Percentiles rank a stretch among this genome's conserved stretches.
These are phyloP conservation scores for Naematelia aurantialba DNA, from an alignment of 768 basidiomycete species.

Conservation along the genomic window DNA sequence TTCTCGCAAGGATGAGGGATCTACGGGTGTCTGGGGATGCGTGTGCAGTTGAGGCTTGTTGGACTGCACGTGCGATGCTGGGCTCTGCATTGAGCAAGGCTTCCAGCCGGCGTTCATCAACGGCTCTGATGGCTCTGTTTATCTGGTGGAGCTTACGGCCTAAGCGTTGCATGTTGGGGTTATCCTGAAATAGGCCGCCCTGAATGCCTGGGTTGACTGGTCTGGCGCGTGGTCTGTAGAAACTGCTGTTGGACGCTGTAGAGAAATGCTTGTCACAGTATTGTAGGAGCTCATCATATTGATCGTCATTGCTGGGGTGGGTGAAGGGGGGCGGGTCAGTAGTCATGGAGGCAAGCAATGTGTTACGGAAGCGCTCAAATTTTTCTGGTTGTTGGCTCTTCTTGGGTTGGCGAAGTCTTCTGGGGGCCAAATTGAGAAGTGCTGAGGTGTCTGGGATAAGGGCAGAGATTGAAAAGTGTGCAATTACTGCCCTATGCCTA, in stretches of 20 bases:
- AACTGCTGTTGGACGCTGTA: neutral
- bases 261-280: neutral
- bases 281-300: neutral
- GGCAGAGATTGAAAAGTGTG: neutral
- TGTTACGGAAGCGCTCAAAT: neutral
- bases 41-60: neutral
- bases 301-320: neutral
- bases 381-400: too few species aligned
- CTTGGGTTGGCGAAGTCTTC: neutral
- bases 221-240: neutral
- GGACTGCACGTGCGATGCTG: neutral
- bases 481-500: constrained; percentile 11
- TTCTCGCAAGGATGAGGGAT: neutral
- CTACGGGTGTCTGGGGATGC: neutral
- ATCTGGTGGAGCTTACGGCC: neutral
- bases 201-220: neutral
- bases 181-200: too few species aligned
- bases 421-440: constrained; percentile 5
- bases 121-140: neutral
- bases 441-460: constrained; percentile 1
- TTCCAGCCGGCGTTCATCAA: neutral
- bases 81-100: neutral
- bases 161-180: neutral
- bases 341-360: neutral
- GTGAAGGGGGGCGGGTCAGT: neutral